Evolutionary conservation across 2,329 filamentous ascomycete species (phyloP).

Genomic region (Aspergillus quadrilineatus): DNA sequence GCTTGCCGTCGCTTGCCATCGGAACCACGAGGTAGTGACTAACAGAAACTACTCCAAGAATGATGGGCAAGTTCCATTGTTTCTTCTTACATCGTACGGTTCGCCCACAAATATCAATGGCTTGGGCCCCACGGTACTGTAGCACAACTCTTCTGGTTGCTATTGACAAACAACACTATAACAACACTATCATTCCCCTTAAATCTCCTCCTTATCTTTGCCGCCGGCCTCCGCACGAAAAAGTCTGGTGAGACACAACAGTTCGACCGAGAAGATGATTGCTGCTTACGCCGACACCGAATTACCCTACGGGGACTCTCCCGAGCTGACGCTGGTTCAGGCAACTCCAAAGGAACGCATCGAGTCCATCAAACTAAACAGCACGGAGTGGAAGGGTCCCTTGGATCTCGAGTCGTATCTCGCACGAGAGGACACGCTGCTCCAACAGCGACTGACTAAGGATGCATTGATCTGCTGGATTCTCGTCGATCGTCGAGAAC

Average conservation of each 20-base stretch:
- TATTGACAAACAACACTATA: neutral
- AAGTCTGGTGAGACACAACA: neutral
- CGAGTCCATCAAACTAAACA: conserved; percentile 55
- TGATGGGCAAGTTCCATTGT: neutral
- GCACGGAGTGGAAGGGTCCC: conserved; percentile 57
- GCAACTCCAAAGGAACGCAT: conserved; percentile 56
- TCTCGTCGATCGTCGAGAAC: conserved; percentile 50
- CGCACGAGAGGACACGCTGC: conserved; percentile 55
- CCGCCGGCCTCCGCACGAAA: neutral
- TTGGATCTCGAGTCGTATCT: conserved; percentile 57
- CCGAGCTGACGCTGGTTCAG: conserved; percentile 54
- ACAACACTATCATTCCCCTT: neutral
- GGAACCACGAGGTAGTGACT: conserved; percentile 23
- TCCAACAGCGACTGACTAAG: conserved; percentile 52
- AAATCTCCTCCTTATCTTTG: neutral
- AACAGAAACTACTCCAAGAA: conserved; percentile 25
- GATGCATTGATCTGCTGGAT: conserved; percentile 62
- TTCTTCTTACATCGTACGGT: neutral
- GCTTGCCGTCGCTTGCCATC: conserved; percentile 38
- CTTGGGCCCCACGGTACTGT: neutral
- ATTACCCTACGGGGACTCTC: conserved; percentile 51
- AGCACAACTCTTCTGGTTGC: neutral
- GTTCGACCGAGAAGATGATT: conserved; percentile 32
- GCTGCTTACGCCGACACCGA: conserved; percentile 23
- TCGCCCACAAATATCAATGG: neutral